Evolutionary conservation across 2,329 filamentous ascomycete genomes (phyloP), one percentile per base, ranked within the genome.

Genomic region (Aschersonia sp.): DNA sequence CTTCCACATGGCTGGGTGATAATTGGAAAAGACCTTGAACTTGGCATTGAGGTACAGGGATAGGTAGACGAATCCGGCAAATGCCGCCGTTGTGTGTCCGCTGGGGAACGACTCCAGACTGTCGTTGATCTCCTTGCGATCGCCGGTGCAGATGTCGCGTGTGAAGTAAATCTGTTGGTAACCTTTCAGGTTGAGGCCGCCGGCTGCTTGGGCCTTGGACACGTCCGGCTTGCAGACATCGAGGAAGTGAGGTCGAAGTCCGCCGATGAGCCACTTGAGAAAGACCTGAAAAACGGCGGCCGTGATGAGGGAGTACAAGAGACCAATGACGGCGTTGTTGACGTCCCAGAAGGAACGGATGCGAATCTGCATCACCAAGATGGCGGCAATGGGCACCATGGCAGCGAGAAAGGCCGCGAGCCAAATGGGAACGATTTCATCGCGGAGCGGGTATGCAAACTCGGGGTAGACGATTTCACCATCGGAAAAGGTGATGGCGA

Each of bases 221-320:
- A 56, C 30, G 30, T 64, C 60, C 0, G 82, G 84, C 60, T 81
- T 74, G 71, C 82, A 87, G 47, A 84, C 81, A 29, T 70, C 72
- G 28, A 87, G 71, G 66, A 86, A 87, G 61, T 85, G 79, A 1
- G 83, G 83, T n/a, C 82, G 74, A 28, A 84, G 66, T 10, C 82
- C 83, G 10, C 84, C 84, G 52, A 88, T 85, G 42, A 87, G 73
- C 74, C 76, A 82, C 64, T 88, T 88, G 60, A 87, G 56, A 58
- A 86, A 82, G 54, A 87, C 82, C 58, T 88, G 84, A 66, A 88
- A 85, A 45, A 87, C 77, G n/a, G 82, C 79, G 3, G 80, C 80
- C 5, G 73, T 70, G 63, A 86, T 84, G 52, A 86, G 72, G 1
- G 77, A 71, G 68, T 87, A 87, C 0, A 86, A 64, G 0, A 87